Percentiles rank a stretch among this genome's conserved stretches.
Evolutionary conservation across 768 basidiomycete species (phyloP).

Genomic region (Heimioporus sp.): DNA sequence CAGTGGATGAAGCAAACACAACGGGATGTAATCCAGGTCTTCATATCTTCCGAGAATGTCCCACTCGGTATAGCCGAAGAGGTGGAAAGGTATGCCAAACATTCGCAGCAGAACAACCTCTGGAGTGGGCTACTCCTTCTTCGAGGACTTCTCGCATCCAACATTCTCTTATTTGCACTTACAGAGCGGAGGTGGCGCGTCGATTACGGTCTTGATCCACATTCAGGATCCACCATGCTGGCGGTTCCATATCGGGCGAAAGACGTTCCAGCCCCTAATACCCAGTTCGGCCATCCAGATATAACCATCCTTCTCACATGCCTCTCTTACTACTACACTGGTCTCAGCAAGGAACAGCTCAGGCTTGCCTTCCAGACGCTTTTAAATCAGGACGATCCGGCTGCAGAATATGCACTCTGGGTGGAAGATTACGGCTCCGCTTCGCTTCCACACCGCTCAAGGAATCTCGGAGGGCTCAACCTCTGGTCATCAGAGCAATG

Average conservation of each 20-base stretch:
- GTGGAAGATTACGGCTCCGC: neutral
- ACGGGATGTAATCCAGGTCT: constrained; percentile 4
- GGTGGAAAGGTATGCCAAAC: constrained; percentile 1
- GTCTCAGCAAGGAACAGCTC: constrained; percentile 1
- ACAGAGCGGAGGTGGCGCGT: constrained; percentile 32
- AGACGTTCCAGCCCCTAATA: no score
- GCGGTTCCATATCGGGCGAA: no score
- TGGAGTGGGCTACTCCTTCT: constrained; percentile 20
- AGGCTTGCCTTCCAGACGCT: neutral
- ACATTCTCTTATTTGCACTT: constrained; percentile 24
- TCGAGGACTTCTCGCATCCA: constrained; percentile 30
- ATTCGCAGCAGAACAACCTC: no score
- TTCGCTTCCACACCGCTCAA: neutral
- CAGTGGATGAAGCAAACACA: no score
- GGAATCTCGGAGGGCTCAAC: neutral
- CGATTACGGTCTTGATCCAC: constrained; percentile 36
- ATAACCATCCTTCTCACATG: constrained; percentile 30
- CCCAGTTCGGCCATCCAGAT: constrained; percentile 39
- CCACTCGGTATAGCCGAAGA: neutral
- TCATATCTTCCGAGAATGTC: constrained; percentile 11
- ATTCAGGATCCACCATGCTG: constrained; percentile 25
- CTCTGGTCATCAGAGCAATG: neutral
- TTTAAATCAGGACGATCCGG: neutral
- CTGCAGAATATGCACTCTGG: neutral
- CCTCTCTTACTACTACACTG: neutral